Evolutionary conservation across 495 filamentous ascomycete genomes (phyloP), one percentile per base, ranked within the genome.

Genomic region (Podospora sp.): DNA sequence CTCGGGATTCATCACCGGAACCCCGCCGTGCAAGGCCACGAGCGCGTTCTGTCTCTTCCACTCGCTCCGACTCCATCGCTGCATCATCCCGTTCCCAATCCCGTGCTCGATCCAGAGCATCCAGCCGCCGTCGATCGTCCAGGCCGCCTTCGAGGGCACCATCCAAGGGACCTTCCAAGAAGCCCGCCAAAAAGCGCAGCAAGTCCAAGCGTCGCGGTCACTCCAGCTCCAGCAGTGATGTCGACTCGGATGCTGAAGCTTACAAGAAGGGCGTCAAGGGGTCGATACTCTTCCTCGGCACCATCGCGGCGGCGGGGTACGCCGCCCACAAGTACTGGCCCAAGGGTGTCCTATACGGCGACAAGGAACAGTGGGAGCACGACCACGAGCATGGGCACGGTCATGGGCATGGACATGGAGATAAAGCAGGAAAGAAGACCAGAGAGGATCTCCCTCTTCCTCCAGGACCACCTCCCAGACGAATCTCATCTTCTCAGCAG

Each of bases 311-410:
- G 60, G 76, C 77, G 18, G 72, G 76, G 6, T 59, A 78, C 63
- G 65, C 68, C 26, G 78, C 75, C 14, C 75, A 80, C 67, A 78
- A 76, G 66, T 76, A 69, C 67, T 80, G 79, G 79, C 79, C 79
- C 25, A 78, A 76, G 58, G 79, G 79, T 12, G 74, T 76, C 57
- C 49, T 72, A 21, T 76, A 79, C 62, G 77, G 79, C 52, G 76
- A 77, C 14, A 78, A 77, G 63, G 77, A 80, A 65, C 71, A 74
- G 29, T 78, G 76, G 76, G 75, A 78, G 69, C 29, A 70, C 14
- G 68, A 69, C 16, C 55, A 57, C 33, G 29, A 33, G 29, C 51
- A 36, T 22, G 36, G 14, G 36, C 22, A 50, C 33, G 36, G 29
- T 40, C 58, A 35, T 21, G 20, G 16, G n/a, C 12, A 21, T 12